Evolutionary conservation across 129 eudicot genomes (phyloP), one percentile per base, ranked within the genome.

Genomic region (Daucus carota): DNA sequence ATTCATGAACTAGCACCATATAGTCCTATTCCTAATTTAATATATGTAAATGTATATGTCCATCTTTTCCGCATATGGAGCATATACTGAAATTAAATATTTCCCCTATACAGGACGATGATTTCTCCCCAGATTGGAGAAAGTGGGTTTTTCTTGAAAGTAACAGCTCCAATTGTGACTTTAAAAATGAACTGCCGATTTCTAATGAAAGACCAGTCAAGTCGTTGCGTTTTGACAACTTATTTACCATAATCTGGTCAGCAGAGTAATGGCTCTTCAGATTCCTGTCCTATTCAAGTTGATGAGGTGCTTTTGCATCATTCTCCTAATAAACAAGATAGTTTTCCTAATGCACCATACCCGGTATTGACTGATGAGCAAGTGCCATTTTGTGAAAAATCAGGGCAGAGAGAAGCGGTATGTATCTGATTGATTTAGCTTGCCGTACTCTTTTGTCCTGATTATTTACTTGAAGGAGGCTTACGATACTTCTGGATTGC

Each of bases 81-180:
- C 20, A 43, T 67, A 57, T 34, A 8, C 45, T 60, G 26, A 74
- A 80, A 20, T 70, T 10, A 46, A 65, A 31, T n/a, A 48, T 80
- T 75, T 80, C 46, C 73, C 45, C 74, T 42, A n/a, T 75, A 54
- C 86, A 95, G 97, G 93, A 78, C 63, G 85, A 86, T 73, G 75
- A 73, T 22, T 70, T 75, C 8, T 79, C 87, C 71, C 82, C 81
- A 45, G 94, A 95, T 48, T 95, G 99, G 99, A 82, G 86, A 75
- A 78, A 84, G 57, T 95, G 96, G 99, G 60, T 46, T 22, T 83
- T 91, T 80, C 70, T 77, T 75, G 92, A 86, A 74, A 81, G 73
- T 73, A 29, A 72, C 70, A 79, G 69, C 65, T 45, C 72, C 52
- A 75, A 22, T 76, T 75, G 36, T 77, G 79, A 77, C 60, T 65